phyloP scores from a whole-genome alignment of 2,329 filamentous ascomycete genomes.

The Gaeumannomyces sp. region DNA sequence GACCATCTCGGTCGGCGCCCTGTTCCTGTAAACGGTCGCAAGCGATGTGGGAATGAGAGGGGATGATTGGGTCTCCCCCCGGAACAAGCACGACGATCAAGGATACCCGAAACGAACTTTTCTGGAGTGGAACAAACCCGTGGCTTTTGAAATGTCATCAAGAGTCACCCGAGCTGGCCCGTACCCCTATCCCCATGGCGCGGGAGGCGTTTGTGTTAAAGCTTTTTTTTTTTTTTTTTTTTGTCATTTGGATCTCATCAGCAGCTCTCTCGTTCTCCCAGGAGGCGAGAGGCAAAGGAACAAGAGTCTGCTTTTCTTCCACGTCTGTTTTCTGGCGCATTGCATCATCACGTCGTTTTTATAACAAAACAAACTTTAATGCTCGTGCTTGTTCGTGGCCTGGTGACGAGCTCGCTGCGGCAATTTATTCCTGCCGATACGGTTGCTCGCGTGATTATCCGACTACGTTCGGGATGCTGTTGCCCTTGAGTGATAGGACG shows the following conservation, averaged over 20 bases:
- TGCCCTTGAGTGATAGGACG: too few relatives aligned
- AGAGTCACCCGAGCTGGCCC: neutral
- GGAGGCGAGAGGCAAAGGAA: neutral
- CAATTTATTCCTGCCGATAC: too few relatives aligned
- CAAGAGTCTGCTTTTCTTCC: neutral
- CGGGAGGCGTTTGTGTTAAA: conserved; percentile 1
- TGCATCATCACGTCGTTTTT: neutral
- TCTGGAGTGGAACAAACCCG: neutral
- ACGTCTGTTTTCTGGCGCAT: neutral
- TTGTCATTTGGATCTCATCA: conserved; percentile 1
- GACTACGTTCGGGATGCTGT: too few relatives aligned
- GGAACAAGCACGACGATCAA: neutral
- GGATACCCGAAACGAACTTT: neutral
- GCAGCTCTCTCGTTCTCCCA: neutral
- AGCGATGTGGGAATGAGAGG: too few relatives aligned
- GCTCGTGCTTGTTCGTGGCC: too few relatives aligned
- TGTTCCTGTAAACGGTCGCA: conserved; percentile 28
- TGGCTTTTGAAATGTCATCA: neutral
- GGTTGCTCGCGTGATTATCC: too few relatives aligned
- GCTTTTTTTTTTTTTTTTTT: neutral
- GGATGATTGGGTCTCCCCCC: neutral
- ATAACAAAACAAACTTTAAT: conserved; percentile 1
- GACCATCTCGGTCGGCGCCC: conserved; percentile 28
- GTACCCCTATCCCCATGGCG: neutral
- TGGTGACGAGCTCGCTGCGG: too few relatives aligned